Base-by-base conservation (phyloP, 2,329 filamentous ascomycete genomes). In the Cercospora zeina region DNA sequence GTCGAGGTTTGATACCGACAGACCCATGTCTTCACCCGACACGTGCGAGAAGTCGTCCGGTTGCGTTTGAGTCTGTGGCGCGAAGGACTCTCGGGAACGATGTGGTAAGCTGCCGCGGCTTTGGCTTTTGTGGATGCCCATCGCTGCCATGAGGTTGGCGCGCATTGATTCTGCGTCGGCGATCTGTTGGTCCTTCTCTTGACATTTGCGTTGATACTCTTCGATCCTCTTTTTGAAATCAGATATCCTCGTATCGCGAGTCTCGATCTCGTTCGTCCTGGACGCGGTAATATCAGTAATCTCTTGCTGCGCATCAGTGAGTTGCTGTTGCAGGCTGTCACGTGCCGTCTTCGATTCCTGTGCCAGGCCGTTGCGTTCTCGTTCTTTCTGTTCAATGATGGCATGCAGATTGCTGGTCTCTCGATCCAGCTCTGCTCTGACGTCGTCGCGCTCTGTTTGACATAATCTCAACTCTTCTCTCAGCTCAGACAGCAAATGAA, bases 381-480 rank as follows among this genome's bases (percentile, higher is more conserved):
- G 59, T 8, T 42, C 55, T 30, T 69, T 73, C 30, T 68, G 67
- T 4, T 62, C 64, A 1, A 79, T 57, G 24, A 75, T 65, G 49
- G 76, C 72, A 31, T 78, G 73, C 14, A 79, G 63, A n/a, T 77
- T 74, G 27, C 79, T 76, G 2, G 79, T 62, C 7, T 74, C 71
- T 54, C 80, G 27, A 4, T 19, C 37, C 4, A 64, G 36, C 1
- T 47, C 42, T 34, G n/a, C 21, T 5, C 31, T n/a, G 10, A 59
- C 16, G 4, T 49, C 53, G 14, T 59, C 53, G 9, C 49, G 54
- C 42, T 65, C 63, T 4, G 21, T 19, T 10, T 61, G 54, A 14
- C 61, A 59, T 7, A 64, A 54, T 47, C 65, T 49, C 19, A 69
- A 45, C 14, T 71, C 65, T 5, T 65, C 62, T 3, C 39, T 51